Base-by-base conservation (phyloP, 768 basidiomycete genomes). In the Xerocomus potaroensis region DNA sequence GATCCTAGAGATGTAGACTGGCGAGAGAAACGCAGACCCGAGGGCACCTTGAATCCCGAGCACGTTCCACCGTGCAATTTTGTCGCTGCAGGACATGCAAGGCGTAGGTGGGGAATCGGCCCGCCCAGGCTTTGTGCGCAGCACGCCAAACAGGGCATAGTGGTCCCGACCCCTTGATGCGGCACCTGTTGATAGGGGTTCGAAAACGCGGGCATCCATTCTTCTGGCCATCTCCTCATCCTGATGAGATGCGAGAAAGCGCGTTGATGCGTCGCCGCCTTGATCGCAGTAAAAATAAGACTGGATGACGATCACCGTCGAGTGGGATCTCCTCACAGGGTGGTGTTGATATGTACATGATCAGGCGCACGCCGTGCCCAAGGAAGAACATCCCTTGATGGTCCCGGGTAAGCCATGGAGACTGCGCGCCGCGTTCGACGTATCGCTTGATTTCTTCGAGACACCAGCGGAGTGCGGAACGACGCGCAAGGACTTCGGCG, bases 41-140 rank as follows among this genome's bases (percentile, higher is more conserved):
- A 96, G 69, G 2, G 88, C 84, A 3, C 95, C 94, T 59, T 95
- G 91, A 21, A 95, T 72, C 0, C 94, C 94, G 4, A 91, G 70
- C 0, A 85, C 77, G 45, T 75, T 81, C 92, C 93, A 98, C 5
- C 77, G 69, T 0, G 91, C 91, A 33, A 98, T 84, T 67, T 98
- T 98, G 63, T 98, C 94, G 54, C 87, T 91, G 67, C 94, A 98
- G 0, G 92, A 91, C 84, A 96, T 89, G 58, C 79, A 90, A 0
- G 78, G 62, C 1, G 94, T 91, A 0, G 82, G 81, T 0, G 83
- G 83, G 0, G 92, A 85, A 60, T 98, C 94, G 0, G 90, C 87
- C 43, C 94, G 81, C 3, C 92, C 95, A 5, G 94, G 94, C 60
- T 97, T 98, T 1, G 95, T 96, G 26, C 94, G 87, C 36, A 97